phyloP scores from a whole-genome alignment of 1,284 basidiomycete genomes.

The Cystobasidiaceae sp. region DNA sequence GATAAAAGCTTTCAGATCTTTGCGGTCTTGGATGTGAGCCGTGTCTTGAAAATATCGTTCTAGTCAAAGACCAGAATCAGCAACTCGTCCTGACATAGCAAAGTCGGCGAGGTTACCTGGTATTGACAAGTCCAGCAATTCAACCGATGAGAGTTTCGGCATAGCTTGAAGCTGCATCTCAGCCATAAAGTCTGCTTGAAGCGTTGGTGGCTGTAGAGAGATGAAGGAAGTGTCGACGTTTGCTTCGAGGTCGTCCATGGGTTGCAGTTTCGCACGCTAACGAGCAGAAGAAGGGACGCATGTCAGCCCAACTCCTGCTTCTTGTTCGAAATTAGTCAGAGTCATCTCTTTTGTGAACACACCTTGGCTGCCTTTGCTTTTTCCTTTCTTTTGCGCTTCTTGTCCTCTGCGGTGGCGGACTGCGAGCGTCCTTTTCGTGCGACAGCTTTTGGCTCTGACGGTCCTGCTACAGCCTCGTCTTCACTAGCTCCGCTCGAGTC shows the following conservation, averaged over 20 bases:
- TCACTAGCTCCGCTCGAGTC: slow-evolving; percentile 2
- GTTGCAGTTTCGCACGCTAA: slow-evolving; percentile 11
- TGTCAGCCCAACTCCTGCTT: no score
- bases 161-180: slow-evolving; percentile 56
- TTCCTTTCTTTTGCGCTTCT: slow-evolving; percentile 27
- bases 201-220: slow-evolving; percentile 32
- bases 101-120: no score
- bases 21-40: slow-evolving; percentile 62
- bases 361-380: slow-evolving; percentile 29
- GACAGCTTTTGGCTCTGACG: not conserved
- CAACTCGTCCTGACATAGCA: no score
- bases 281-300: no score
- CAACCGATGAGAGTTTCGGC: slow-evolving; percentile 60
- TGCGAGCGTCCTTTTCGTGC: not conserved
- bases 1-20: slow-evolving; percentile 66
- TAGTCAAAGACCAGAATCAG: no score
- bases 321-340: no score
- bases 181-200: slow-evolving; percentile 34
- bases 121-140: slow-evolving; percentile 65
- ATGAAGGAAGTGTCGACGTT: slow-evolving; percentile 52
- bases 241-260: slow-evolving; percentile 52
- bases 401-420: slow-evolving; percentile 19
- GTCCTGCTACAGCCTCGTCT: not conserved
- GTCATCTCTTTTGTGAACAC: no score
- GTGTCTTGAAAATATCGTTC: slow-evolving; percentile 53